These are phyloP conservation scores for Hypocrella siamensis DNA, from an alignment of 2,329 filamentous ascomycete genomes.

Conservation along the genomic window DNA sequence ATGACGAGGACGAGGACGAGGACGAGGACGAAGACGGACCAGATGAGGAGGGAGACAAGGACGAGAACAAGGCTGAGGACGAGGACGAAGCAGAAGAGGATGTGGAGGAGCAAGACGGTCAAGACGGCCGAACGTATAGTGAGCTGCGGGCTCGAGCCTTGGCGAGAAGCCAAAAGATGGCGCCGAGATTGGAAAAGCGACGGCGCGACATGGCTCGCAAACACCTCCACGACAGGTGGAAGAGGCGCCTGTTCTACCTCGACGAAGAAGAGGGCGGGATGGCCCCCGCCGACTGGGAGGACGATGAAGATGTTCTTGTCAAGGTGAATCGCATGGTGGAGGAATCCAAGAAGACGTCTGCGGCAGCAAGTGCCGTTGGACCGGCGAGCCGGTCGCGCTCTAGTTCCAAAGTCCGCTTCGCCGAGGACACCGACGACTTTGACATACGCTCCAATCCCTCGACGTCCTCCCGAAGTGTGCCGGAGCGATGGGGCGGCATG, in stretches of 20 bases:
- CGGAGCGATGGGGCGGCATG: slow-evolving; percentile 63
- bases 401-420: slow-evolving; percentile 66
- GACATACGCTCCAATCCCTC: slow-evolving; percentile 58
- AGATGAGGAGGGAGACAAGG: too few species aligned
- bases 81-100: slow-evolving; percentile 10
- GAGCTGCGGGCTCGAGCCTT: slow-evolving; percentile 23
- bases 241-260: slow-evolving; percentile 62
- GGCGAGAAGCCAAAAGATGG: slow-evolving; percentile 18
- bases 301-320: slow-evolving; percentile 39
- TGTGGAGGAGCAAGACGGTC: slow-evolving; percentile 6
- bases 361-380: too few species aligned
- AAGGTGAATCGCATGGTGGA: slow-evolving; percentile 13
- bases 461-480: slow-evolving; percentile 54
- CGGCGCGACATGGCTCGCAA: slow-evolving; percentile 29
- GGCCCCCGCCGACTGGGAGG: slow-evolving; percentile 48
- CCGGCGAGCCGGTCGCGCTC: slow-evolving; percentile 42
- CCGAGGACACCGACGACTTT: slow-evolving; percentile 53
- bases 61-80: too few species aligned
- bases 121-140: slow-evolving; percentile 16
- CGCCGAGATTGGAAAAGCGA: slow-evolving; percentile 22
- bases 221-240: slow-evolving; percentile 57
- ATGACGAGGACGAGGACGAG: too few species aligned
- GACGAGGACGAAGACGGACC: not conserved
- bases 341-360: slow-evolving; percentile 25
- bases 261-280: slow-evolving; percentile 68